Evolutionary conservation across 495 filamentous ascomycete genomes (phyloP).

Genomic region (Xylaria flabelliformis): DNA sequence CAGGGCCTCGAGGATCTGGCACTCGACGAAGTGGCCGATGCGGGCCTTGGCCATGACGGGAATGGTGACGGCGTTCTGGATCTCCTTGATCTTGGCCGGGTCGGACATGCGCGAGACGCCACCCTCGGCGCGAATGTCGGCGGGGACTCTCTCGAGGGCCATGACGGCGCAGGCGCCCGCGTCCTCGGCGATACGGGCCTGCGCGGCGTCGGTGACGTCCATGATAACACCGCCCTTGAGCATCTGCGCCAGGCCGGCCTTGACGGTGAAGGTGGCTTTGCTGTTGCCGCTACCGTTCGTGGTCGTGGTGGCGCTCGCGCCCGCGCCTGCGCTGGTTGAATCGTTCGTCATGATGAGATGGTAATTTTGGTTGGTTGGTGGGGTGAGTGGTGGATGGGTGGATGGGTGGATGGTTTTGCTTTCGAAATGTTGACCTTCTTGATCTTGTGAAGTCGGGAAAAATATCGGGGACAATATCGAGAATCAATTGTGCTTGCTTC

Average conservation of each 20-base stretch:
- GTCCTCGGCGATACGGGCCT: slow-evolving; percentile 97
- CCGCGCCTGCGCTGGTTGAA: slow-evolving; percentile 27
- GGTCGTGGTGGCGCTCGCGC: slow-evolving; percentile 25
- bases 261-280: slow-evolving; percentile 69
- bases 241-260: slow-evolving; percentile 95
- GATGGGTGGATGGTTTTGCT: not conserved
- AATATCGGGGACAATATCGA: not conserved
- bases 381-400: not conserved
- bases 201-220: slow-evolving; percentile 94
- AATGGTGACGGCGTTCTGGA: slow-evolving; percentile 96
- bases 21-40: slow-evolving; percentile 98
- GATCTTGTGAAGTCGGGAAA: not conserved
- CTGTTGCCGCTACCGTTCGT: slow-evolving; percentile 25
- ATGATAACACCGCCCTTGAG: slow-evolving; percentile 99
- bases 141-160: slow-evolving; percentile 96
- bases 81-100: slow-evolving; percentile 93
- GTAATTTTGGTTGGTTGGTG: not conserved
- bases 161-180: slow-evolving; percentile 96
- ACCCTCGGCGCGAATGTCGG: slow-evolving; percentile 90
- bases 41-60: slow-evolving; percentile 99
- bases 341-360: slow-evolving; percentile 37
- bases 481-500: slow-evolving; percentile 3
- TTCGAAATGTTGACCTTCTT: not conserved
- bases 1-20: slow-evolving; percentile 94
- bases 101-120: slow-evolving; percentile 98